These are phyloP conservation scores for Kodamaea alishanica DNA, from an alignment of 1,139 yeast species.

Conservation along the genomic window DNA sequence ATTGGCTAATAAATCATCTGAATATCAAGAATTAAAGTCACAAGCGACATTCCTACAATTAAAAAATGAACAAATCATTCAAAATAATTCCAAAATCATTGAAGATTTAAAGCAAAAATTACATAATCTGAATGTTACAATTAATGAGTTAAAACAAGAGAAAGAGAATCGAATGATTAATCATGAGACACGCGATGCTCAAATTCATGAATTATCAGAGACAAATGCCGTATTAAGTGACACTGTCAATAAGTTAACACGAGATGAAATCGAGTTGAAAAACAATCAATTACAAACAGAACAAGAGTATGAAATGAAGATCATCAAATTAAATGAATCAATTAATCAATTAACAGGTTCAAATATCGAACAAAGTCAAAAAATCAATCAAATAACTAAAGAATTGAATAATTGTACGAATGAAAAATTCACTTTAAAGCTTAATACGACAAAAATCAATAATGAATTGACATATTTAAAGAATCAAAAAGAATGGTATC, in stretches of 20 bases:
- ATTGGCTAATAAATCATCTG: slow-evolving; percentile 43
- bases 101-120: slow-evolving; percentile 13
- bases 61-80: slow-evolving; percentile 51
- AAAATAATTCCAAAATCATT: slow-evolving; percentile 15
- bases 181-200: slow-evolving; percentile 4
- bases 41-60: slow-evolving; percentile 51
- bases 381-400: slow-evolving; percentile 34
- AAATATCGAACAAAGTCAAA: slow-evolving; percentile 46
- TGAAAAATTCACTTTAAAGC: slow-evolving; percentile 39
- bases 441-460: slow-evolving; percentile 38
- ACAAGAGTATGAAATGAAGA: slow-evolving; percentile 39
- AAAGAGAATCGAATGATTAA: slow-evolving; percentile 6
- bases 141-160: slow-evolving; percentile 10
- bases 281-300: slow-evolving; percentile 12
- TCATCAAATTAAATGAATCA: slow-evolving; percentile 48
- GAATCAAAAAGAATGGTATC: slow-evolving; percentile 47
- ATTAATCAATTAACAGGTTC: slow-evolving; percentile 47
- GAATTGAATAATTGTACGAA: slow-evolving; percentile 36
- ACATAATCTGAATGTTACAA: slow-evolving; percentile 11
- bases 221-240: slow-evolving; percentile 11
- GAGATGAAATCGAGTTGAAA: slow-evolving; percentile 10
- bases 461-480: slow-evolving; percentile 35
- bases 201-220: slow-evolving; percentile 11
- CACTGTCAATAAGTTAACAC: not conserved
- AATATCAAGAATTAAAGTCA: slow-evolving; percentile 48